Percentiles rank a stretch among this genome's conserved stretches.
Evolutionary conservation across 495 filamentous ascomycete genomes (phyloP).

Genomic region (Aspergillus bridgeri): DNA sequence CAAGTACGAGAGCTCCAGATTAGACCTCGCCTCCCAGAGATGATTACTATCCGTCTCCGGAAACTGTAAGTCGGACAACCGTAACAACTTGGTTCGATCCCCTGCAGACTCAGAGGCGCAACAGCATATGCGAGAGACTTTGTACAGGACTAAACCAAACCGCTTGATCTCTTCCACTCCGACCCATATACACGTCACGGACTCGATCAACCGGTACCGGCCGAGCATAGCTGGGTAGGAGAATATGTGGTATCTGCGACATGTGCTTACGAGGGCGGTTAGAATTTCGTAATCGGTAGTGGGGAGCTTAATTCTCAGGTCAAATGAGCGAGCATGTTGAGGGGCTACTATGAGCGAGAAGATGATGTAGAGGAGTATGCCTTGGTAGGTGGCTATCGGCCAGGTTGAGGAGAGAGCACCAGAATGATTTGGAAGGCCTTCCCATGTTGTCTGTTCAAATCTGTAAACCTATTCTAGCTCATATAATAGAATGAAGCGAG

Average conservation of each 20-base stretch:
- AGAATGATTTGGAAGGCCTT: not conserved
- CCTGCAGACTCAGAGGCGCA: not conserved
- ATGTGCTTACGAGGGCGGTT: conserved; percentile 7
- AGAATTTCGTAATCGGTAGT: conserved; percentile 4
- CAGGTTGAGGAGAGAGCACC: conserved; percentile 4
- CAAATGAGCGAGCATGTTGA: not conserved
- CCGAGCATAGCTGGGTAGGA: conserved; percentile 13
- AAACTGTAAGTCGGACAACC: conserved; percentile 6
- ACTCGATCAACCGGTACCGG: conserved; percentile 8
- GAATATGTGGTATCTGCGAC: conserved; percentile 12
- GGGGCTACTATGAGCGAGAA: not conserved
- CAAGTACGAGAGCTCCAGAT: conserved; percentile 3
- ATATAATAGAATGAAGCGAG: not conserved
- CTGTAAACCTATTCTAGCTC: not conserved
- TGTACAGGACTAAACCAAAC: conserved; percentile 11
- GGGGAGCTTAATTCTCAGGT: not conserved
- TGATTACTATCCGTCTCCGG: conserved; percentile 3
- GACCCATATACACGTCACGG: conserved; percentile 16
- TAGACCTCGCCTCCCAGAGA: conserved; percentile 13
- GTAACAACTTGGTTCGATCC: not conserved
- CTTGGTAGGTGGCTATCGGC: conserved; percentile 16
- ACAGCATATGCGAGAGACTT: conserved; percentile 7
- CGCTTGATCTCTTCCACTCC: conserved; percentile 17
- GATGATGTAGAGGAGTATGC: conserved; percentile 16
- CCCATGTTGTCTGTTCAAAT: not conserved